phyloP scores from a whole-genome alignment of 202 grass and related monocot genomes.

The Hordeum pubiflorum region DNA sequence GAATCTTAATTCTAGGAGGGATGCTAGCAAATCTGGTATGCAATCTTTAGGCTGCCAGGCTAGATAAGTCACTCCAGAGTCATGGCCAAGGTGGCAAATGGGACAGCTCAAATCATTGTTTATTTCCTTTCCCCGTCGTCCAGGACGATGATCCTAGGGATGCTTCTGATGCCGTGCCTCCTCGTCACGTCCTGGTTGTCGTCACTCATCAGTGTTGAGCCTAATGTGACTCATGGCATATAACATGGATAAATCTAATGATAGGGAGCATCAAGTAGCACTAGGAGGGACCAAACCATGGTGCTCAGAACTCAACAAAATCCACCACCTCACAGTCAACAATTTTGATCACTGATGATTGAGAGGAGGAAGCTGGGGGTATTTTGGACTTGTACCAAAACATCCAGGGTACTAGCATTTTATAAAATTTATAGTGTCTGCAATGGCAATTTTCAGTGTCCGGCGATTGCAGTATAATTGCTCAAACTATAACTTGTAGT shows the following conservation, averaged over 20 bases:
- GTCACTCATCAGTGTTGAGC: neutral
- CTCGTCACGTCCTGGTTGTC: neutral
- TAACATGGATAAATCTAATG: neutral
- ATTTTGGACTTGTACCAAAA: neutral
- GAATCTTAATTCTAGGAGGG: neutral
- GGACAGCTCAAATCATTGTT: neutral
- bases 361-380: neutral
- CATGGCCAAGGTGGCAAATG: neutral
- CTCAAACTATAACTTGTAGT: neutral
- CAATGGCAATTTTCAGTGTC: neutral
- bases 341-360: neutral
- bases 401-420: neutral
- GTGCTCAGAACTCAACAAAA: neutral
- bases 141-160: neutral
- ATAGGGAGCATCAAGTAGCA: neutral
- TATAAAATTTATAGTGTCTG: neutral
- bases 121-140: neutral
- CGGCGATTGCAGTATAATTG: neutral
- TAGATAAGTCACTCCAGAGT: neutral
- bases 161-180: neutral
- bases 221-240: neutral
- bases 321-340: neutral
- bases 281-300: neutral
- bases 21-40: neutral
- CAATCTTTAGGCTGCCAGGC: neutral